Percentiles rank a stretch among this genome's conserved stretches.
Conservation (phyloP, 1,284 basidiomycete genomes). For the Trametes pubescens region DNA sequence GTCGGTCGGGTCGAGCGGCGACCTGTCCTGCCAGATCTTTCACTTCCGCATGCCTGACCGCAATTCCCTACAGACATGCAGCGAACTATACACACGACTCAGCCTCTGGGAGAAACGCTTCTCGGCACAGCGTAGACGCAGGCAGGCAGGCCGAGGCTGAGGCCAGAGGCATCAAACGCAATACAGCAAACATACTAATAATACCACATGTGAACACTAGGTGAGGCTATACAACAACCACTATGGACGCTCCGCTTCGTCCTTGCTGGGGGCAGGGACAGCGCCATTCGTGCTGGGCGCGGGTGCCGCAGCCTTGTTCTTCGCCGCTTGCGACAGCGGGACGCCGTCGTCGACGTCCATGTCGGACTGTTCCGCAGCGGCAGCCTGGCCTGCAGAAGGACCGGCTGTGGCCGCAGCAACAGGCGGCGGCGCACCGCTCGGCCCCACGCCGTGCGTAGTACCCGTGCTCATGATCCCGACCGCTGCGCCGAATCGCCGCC, state of each 20-base stretch:
- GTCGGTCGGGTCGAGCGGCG: no score
- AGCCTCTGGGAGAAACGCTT: no score
- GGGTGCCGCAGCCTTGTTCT: conserved; percentile 26
- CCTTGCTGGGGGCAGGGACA: conserved; percentile 10
- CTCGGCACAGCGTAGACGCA: no score
- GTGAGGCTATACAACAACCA: neutral
- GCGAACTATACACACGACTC: no score
- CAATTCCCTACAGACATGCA: no score
- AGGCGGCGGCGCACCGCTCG: conserved; percentile 72
- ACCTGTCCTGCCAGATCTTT: no score
- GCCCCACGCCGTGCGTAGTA: conserved; percentile 72
- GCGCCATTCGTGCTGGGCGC: conserved; percentile 23
- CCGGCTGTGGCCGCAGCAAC: conserved; percentile 44
- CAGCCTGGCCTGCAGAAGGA: conserved; percentile 12
- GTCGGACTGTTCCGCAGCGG: conserved; percentile 36
- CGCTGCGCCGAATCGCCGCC: conserved; percentile 70
- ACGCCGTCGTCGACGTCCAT: conserved; percentile 47
- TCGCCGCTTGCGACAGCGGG: conserved; percentile 25
- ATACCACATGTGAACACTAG: neutral
- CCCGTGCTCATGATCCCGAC: conserved; percentile 74
- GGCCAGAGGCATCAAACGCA: no score
- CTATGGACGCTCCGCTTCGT: conserved; percentile 12
- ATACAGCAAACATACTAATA: neutral
- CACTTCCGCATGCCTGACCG: no score
- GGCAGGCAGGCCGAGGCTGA: no score